Evolutionary conservation across 768 basidiomycete genomes (phyloP).

Genomic region (Phaffia tasmanica): DNA sequence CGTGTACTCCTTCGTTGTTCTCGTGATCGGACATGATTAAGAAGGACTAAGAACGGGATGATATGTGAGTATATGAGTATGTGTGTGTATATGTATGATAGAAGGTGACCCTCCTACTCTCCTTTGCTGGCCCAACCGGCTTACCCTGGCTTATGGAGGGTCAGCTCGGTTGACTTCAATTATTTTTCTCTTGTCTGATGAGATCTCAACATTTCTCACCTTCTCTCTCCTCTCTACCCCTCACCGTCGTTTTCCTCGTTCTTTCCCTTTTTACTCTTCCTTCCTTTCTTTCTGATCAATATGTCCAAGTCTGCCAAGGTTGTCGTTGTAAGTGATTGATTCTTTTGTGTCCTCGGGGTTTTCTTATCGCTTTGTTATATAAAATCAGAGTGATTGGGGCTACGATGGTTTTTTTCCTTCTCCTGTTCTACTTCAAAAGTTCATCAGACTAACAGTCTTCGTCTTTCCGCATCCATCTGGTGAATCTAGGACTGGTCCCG

Average conservation of each 20-base stretch:
- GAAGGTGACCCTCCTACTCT: too few species aligned
- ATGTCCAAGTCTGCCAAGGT: conserved; percentile 36
- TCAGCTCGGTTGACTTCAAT: conserved; percentile 26
- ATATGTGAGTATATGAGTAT: too few species aligned
- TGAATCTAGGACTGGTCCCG: conserved; percentile 37
- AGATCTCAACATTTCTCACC: not conserved
- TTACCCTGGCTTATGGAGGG: too few species aligned
- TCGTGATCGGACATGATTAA: conserved; percentile 21
- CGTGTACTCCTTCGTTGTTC: conserved; percentile 14
- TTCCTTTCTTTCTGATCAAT: conserved; percentile 14
- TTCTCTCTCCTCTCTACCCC: not conserved
- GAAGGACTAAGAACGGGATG: too few species aligned
- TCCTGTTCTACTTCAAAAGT: not conserved
- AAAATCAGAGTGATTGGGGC: not conserved
- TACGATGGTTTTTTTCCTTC: not conserved
- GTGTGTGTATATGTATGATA: too few species aligned
- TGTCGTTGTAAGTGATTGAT: conserved; percentile 32
- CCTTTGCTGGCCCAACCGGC: too few species aligned
- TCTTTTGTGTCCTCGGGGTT: conserved; percentile 3
- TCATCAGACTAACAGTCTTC: too few species aligned
- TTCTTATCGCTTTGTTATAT: not conserved
- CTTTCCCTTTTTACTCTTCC: not conserved
- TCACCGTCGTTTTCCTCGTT: too few species aligned
- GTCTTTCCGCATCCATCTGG: not conserved
- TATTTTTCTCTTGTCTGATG: conserved; percentile 2